A percentile compares a stretch with the other conserved stretches of the same genome.
Evolutionary conservation across 352 stramenopile species (phyloP).

Genomic region (Pythium brachiatum): DNA sequence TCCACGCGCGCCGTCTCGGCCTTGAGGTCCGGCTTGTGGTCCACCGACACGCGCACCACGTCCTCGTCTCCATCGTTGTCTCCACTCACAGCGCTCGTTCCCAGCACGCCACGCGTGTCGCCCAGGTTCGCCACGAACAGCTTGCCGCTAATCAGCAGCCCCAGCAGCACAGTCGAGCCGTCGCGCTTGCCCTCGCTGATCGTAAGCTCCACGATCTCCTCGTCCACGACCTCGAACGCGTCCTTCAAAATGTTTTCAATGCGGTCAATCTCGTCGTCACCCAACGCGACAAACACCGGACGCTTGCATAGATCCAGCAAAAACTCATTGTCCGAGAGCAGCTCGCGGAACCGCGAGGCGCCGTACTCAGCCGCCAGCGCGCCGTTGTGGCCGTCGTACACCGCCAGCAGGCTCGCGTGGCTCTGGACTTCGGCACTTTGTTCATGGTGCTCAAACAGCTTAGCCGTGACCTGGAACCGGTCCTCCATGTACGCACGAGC

Average conservation of each 20-base stretch:
- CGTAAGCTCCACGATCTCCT: constrained; percentile 69
- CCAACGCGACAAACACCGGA: constrained; percentile 29
- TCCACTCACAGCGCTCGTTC: constrained; percentile 8
- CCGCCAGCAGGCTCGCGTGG: constrained; percentile 47
- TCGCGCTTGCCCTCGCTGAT: constrained; percentile 69
- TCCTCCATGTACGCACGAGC: constrained; percentile 82
- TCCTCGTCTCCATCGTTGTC: constrained; percentile 28
- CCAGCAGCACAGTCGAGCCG: constrained; percentile 72
- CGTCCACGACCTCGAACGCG: constrained; percentile 59
- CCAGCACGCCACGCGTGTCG: constrained; percentile 68
- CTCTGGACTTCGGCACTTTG: constrained; percentile 35
- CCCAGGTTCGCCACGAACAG: constrained; percentile 78
- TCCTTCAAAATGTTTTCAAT: constrained; percentile 53
- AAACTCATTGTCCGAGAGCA: constrained; percentile 47
- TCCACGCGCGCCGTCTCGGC: constrained; percentile 58
- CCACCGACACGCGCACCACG: constrained; percentile 61
- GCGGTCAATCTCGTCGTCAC: constrained; percentile 43
- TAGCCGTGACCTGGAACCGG: constrained; percentile 57
- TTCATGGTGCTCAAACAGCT: constrained; percentile 48
- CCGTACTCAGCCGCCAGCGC: constrained; percentile 66
- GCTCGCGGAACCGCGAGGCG: constrained; percentile 50
- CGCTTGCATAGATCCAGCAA: constrained; percentile 48
- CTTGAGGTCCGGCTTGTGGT: constrained; percentile 77
- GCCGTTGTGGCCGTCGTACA: constrained; percentile 81
- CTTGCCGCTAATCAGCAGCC: constrained; percentile 63